Conservation (phyloP, 1,284 basidiomycete genomes). For the Spongispora temasekensis region DNA sequence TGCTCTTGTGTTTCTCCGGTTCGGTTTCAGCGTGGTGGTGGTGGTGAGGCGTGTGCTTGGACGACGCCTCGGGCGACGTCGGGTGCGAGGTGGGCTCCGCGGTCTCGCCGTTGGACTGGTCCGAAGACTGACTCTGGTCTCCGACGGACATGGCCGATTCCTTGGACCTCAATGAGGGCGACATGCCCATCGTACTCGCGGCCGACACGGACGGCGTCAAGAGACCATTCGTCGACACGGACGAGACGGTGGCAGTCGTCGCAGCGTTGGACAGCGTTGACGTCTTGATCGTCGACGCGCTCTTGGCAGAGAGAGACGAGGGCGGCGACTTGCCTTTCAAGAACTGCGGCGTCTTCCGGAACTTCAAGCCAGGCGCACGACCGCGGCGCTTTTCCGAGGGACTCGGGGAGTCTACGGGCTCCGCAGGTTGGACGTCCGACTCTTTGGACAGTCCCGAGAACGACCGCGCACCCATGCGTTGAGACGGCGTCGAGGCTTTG, state of each 20-base stretch:
- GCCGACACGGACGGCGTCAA: constrained; percentile 61
- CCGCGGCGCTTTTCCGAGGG: constrained; percentile 64
- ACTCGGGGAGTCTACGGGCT: constrained; percentile 44
- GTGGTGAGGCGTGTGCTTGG: constrained; percentile 30
- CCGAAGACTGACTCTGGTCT: constrained; percentile 67
- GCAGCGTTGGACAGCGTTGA: constrained; percentile 47
- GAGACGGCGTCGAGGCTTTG: constrained; percentile 64
- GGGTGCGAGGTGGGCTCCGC: constrained; percentile 26
- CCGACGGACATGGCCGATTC: constrained; percentile 73
- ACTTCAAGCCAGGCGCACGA: constrained; percentile 63
- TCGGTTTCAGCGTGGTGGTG: constrained; percentile 39
- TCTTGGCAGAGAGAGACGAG: constrained; percentile 54
- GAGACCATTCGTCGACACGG: constrained; percentile 48
- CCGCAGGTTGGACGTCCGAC: constrained; percentile 42
- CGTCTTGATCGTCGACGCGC: constrained; percentile 41
- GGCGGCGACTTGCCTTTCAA: constrained; percentile 67
- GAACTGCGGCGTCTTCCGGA: constrained; percentile 73
- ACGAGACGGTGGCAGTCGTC: constrained; percentile 49
- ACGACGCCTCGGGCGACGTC: constrained; percentile 37
- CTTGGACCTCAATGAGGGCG: constrained; percentile 77
- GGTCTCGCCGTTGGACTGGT: constrained; percentile 60
- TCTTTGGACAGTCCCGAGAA: constrained; percentile 60
- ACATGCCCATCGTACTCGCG: constrained; percentile 42
- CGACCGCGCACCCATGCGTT: constrained; percentile 45
- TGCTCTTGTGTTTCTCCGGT: constrained; percentile 60